phyloP scores from a whole-genome alignment of 1,284 basidiomycete genomes.

The Ustilago curta region DNA sequence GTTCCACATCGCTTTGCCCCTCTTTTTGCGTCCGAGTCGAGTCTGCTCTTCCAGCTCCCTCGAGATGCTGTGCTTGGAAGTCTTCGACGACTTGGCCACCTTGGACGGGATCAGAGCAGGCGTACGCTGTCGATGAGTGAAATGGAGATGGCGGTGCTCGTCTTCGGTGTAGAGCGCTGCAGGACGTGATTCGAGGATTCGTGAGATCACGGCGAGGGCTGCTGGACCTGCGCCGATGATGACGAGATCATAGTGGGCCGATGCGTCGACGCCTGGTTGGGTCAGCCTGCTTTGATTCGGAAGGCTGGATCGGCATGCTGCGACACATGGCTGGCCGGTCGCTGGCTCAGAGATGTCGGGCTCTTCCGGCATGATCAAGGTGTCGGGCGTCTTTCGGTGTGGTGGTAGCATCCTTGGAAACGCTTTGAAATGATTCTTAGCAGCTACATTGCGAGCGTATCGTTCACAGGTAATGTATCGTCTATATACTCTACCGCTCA shows the following conservation, averaged over 20 bases:
- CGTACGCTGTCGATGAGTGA: constrained; percentile 42
- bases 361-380: constrained; percentile 32
- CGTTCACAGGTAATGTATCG: background rate
- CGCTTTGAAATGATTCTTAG: background rate
- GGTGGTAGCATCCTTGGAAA: constrained; percentile 31
- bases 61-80: background rate
- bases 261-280: constrained; percentile 13
- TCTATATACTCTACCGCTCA: background rate
- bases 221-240: constrained; percentile 64
- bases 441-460: background rate
- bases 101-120: constrained; percentile 22
- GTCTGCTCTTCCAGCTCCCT: constrained; percentile 7
- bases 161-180: constrained; percentile 66
- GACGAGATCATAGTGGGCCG: constrained; percentile 57
- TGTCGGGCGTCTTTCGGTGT: constrained; percentile 32
- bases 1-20: constrained; percentile 3
- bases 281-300: constrained; percentile 3
- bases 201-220: constrained; percentile 53
- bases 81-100: constrained; percentile 9
- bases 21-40: constrained; percentile 11
- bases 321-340: background rate
- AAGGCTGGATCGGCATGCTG: background rate
- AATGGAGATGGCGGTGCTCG: constrained; percentile 63
- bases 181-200: constrained; percentile 60
- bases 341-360: background rate